A percentile compares a stretch with the other conserved stretches of the same genome.
Evolutionary conservation across 805 yeast species (phyloP).

Genomic region (Kregervanrija pseudodelftensis): DNA sequence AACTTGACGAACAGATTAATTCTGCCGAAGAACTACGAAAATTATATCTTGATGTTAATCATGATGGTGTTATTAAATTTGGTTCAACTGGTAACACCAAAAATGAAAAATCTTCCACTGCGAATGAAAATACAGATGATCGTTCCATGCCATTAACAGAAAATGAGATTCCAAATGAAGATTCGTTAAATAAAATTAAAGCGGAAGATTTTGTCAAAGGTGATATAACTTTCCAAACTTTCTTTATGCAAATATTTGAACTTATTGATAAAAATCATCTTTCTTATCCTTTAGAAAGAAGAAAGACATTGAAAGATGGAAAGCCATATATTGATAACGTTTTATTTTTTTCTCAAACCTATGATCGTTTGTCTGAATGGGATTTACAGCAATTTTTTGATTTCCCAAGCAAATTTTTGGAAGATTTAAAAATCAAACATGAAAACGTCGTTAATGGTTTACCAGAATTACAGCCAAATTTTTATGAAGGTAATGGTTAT

Average conservation of each 20-base stretch:
- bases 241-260: constrained; percentile 25
- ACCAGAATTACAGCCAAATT: constrained; percentile 22
- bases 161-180: constrained; percentile 21
- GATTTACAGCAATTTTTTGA: constrained; percentile 21
- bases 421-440: constrained; percentile 28
- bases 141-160: constrained; percentile 23
- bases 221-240: constrained; percentile 27
- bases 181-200: constrained; percentile 20
- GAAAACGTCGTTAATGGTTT: constrained; percentile 23
- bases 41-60: constrained; percentile 17
- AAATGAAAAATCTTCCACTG: constrained; percentile 6
- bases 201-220: constrained; percentile 25
- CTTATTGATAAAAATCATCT: constrained; percentile 23
- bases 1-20: too few relatives aligned
- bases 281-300: constrained; percentile 26
- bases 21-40: constrained; percentile 17
- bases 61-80: constrained; percentile 15
- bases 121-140: constrained; percentile 18
- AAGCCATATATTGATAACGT: constrained; percentile 29
- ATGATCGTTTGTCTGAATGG: constrained; percentile 21
- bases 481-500: constrained; percentile 38
- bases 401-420: constrained; percentile 25
- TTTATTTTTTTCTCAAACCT: constrained; percentile 21
- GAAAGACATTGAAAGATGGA: constrained; percentile 24
- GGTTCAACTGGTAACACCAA: constrained; percentile 24